A percentile compares a stretch with the other conserved stretches of the same genome.
These are phyloP conservation scores for Toxicodendron radicans DNA, from an alignment of 345 rosid species.

Conservation along the genomic window DNA sequence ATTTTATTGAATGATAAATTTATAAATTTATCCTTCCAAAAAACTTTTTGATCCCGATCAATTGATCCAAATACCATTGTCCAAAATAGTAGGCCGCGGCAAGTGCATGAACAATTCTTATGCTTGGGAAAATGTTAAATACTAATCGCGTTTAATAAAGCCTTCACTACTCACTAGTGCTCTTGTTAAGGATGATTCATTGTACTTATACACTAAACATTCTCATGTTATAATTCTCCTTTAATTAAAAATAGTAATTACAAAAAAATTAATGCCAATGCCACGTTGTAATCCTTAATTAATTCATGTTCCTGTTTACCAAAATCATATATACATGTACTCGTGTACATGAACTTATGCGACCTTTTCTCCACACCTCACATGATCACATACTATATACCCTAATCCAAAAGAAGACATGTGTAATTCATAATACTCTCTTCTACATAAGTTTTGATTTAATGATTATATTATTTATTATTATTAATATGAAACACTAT, in stretches of 20 bases:
- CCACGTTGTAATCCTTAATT: background rate
- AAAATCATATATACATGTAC: background rate
- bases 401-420: too few relatives aligned
- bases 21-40: too few relatives aligned
- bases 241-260: background rate
- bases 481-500: too few relatives aligned
- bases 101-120: background rate
- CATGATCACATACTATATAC: background rate
- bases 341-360: background rate
- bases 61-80: too few relatives aligned
- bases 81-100: background rate
- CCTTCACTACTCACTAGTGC: too few relatives aligned
- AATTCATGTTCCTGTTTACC: background rate
- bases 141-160: background rate
- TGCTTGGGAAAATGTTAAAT: background rate
- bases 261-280: background rate
- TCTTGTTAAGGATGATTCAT: background rate
- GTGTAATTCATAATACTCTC: too few relatives aligned
- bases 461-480: too few relatives aligned
- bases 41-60: too few relatives aligned
- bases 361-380: background rate
- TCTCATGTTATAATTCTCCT: background rate
- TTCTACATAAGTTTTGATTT: too few relatives aligned
- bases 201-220: background rate
- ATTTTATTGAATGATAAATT: too few relatives aligned